Evolutionary conservation across 192 early-diverging fungal genomes (phyloP).

Genomic region (Podochytrium sp.): DNA sequence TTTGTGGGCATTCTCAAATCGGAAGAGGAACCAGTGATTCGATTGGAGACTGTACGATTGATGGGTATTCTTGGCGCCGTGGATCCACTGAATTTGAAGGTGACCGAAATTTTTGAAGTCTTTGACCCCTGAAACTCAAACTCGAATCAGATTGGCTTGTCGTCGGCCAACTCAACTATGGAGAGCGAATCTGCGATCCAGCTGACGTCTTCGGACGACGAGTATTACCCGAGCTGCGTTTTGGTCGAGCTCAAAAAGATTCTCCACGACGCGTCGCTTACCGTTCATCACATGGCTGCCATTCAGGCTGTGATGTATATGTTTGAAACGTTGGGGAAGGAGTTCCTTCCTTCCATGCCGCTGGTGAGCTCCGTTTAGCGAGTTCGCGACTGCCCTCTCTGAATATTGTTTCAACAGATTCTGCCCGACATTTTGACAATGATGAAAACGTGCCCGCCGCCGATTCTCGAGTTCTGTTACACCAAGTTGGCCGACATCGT

Average conservation of each 20-base stretch:
- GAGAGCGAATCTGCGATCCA: not conserved
- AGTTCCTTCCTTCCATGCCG: conserved; percentile 74
- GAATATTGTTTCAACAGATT: conserved; percentile 49
- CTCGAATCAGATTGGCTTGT: not conserved
- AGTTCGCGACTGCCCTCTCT: too few relatives aligned
- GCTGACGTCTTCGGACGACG: conserved; percentile 47
- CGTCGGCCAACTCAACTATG: not conserved
- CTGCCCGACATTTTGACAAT: conserved; percentile 77
- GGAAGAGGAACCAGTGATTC: conserved; percentile 66
- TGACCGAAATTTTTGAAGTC: not conserved
- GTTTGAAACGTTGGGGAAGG: conserved; percentile 74
- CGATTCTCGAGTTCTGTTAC: conserved; percentile 81
- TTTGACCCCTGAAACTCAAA: not conserved
- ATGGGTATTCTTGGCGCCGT: conserved; percentile 85
- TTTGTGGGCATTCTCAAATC: conserved; percentile 73
- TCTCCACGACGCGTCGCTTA: conserved; percentile 69
- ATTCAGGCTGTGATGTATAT: conserved; percentile 82
- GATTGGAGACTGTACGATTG: conserved; percentile 74
- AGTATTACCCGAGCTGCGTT: conserved; percentile 77
- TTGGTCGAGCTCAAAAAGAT: conserved; percentile 77
- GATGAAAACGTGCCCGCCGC: conserved; percentile 70
- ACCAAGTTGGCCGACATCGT: conserved; percentile 76
- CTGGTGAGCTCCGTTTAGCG: conserved; percentile 49
- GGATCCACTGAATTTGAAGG: conserved; percentile 69
- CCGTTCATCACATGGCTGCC: conserved; percentile 67